Conservation (phyloP, 2,329 filamentous ascomycete genomes). For the Fusarium vanettenii region DNA sequence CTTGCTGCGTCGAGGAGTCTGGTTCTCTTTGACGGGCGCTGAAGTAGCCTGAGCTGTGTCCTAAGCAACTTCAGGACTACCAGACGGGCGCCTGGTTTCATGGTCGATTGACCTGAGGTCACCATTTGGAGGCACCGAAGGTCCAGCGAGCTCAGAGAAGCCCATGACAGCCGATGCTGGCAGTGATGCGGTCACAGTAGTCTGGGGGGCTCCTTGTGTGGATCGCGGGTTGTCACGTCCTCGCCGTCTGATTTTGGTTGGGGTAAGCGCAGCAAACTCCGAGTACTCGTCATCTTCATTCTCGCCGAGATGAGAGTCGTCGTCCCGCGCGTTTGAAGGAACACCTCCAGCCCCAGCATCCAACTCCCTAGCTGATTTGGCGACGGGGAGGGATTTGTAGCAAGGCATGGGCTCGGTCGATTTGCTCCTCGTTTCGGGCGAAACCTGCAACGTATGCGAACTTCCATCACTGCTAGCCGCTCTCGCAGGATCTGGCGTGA, state of each 20-base stretch:
- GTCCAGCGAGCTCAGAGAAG: slow-evolving; percentile 27
- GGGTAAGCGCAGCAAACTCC: slow-evolving; percentile 26
- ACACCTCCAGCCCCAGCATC: neutral
- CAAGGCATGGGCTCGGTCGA: slow-evolving; percentile 4
- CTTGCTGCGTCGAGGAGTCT: neutral
- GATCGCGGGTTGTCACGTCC: slow-evolving; percentile 24
- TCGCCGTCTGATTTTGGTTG: slow-evolving; percentile 28
- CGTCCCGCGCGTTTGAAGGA: neutral
- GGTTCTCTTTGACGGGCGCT: slow-evolving; percentile 9
- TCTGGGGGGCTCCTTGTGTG: slow-evolving; percentile 10
- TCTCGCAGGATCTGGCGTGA: neutral
- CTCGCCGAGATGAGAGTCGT: neutral
- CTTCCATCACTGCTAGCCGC: neutral
- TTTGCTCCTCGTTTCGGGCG: slow-evolving; percentile 14
- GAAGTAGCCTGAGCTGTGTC: slow-evolving; percentile 29
- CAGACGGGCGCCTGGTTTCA: slow-evolving; percentile 3
- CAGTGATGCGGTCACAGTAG: slow-evolving; percentile 34
- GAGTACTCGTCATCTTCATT: slow-evolving; percentile 11
- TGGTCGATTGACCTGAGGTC: neutral
- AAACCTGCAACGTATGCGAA: neutral
- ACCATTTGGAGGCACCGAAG: neutral
- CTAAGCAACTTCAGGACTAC: slow-evolving; percentile 36
- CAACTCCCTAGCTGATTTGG: neutral
- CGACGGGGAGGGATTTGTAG: neutral
- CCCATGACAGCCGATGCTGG: slow-evolving; percentile 35